Evolutionary conservation across 768 basidiomycete species (phyloP), one percentile per base, ranked within the genome.

Genomic region (Xerocomus potaroensis): DNA sequence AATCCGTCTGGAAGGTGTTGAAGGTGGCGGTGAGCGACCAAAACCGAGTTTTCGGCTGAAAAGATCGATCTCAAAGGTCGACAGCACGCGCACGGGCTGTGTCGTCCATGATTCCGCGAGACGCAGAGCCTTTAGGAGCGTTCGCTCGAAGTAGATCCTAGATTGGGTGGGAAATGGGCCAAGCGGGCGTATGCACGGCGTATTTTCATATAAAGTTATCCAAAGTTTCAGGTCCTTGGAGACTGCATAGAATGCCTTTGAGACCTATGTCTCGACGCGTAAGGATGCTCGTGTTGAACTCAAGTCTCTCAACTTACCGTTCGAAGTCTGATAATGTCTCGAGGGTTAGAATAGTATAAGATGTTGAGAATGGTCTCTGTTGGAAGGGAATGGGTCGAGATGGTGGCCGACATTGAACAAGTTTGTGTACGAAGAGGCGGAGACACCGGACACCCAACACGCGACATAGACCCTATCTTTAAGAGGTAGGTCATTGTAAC

Each of bases 101-200:
- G 45, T 50, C 15, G 46, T 45, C 50, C 53, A 54, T 9, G 45
- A 32, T 19, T 30, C 24, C 0, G 45, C 31, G 8, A 53, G 45
- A 4, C 4, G 42, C 2, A 11, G 32, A 0, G 45, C 40, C 30
- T 33, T 48, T 7, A 48, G 30, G 8, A 54, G 50, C 3, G 8
- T n/a, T 3, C 39, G 45, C 29, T 53, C 41, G 5, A 53, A 29
- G n/a, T 11, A 36, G 3, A 10, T 0, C 8, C 3, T 15, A 10
- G 50, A 21, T 19, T 34, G 45, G 8, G 18, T 24, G 0, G 34
- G n/a, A 29, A 12, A 34, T 21, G 51, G 40, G 15, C 39, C 39
- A 16, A 36, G 35, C 10, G 44, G 43, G 15, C 35, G 30, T 11
- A 35, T 41, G n/a, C 47, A 47, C 6, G 27, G 8, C 0, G 37